Evolutionary conservation across 345 rosid genomes (phyloP), one percentile per base, ranked within the genome.

Genomic region (Populus davidiana): DNA sequence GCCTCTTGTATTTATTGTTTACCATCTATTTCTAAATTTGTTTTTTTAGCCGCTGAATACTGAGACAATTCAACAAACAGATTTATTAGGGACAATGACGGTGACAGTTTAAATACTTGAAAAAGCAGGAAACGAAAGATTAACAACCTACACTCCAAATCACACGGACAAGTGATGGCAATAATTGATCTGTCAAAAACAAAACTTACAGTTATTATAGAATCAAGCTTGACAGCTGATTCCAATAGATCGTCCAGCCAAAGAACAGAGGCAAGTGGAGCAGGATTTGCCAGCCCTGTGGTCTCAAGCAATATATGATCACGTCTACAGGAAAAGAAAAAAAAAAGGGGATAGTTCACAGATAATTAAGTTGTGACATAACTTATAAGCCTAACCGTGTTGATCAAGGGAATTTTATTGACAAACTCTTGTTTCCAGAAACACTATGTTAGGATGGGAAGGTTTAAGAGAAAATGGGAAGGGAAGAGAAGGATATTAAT

Each of bases 251-350:
- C 99, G 81, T 92, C 99, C 90, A 93, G 81, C 99, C 98, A 95
- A 81, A 96, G 98, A 54, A 96, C 81, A 71, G 98, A 92, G 9
- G 99, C 98, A 70, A 92, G 77, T 29, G 98, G 98, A 83, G 94
- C 99, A 17, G 99, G 98, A 80, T 96, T 96, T 0, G 97, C 99
- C 75, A 96, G 86, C 76, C 99, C 98, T n/a, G 99, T 93, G n/a
- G 98, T 96, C 90, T 93, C 98, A 63, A 96, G 83, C 78, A 96
- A 83, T 76, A 96, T 96, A 80, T 93, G 98, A 88, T 96, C 99
- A 56, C 93, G 94, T 81, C 96, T 92, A 75, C 78, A 76, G 33
- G 14, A 71, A 72, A 74, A 54, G 9, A 39, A 43, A 41, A 41
- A 41, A 43, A 43, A 12, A 43, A 0, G 1, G 13, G 56, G 77